phyloP scores from a whole-genome alignment of 2,329 filamentous ascomycete genomes.

The Ophiognomonia clavigignenti-juglandacearum region DNA sequence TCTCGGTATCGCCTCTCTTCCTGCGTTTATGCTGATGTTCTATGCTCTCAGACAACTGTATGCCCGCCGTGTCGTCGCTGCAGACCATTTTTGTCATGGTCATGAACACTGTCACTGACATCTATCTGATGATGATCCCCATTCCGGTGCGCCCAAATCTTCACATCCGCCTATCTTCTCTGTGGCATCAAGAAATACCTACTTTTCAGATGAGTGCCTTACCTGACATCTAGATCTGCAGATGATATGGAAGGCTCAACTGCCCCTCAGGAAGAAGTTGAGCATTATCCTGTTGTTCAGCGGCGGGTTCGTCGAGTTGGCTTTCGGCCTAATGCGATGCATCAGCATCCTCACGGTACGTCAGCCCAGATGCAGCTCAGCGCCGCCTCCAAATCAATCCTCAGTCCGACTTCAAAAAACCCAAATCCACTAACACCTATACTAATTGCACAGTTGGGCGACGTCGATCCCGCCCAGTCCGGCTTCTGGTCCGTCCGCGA shows the following conservation, averaged over 20 bases:
- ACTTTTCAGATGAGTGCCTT: too few relatives aligned
- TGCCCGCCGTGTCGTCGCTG: conserved; percentile 40
- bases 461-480: conserved; percentile 26
- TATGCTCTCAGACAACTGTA: conserved; percentile 29
- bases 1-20: background rate
- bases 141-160: conserved; percentile 22
- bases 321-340: conserved; percentile 43
- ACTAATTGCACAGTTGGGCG: conserved; percentile 24
- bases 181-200: too few relatives aligned
- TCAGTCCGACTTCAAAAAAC: too few relatives aligned
- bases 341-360: conserved; percentile 37
- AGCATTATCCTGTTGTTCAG: conserved; percentile 44
- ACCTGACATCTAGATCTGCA: conserved; percentile 20
- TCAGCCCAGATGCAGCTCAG: too few relatives aligned
- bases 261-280: conserved; percentile 36
- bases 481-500: conserved; percentile 35
- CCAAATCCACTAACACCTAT: too few relatives aligned
- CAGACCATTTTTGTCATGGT: conserved; percentile 41
- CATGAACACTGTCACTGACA: conserved; percentile 41
- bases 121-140: conserved; percentile 46
- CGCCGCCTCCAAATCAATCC: too few relatives aligned
- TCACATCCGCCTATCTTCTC: too few relatives aligned
- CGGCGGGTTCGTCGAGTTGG: conserved; percentile 45
- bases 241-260: conserved; percentile 41
- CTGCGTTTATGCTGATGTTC: background rate